A percentile compares a stretch with the other conserved stretches of the same genome.
Evolutionary conservation across 164 flowering plant genomes (phyloP).

Genomic region (Piper betle): DNA sequence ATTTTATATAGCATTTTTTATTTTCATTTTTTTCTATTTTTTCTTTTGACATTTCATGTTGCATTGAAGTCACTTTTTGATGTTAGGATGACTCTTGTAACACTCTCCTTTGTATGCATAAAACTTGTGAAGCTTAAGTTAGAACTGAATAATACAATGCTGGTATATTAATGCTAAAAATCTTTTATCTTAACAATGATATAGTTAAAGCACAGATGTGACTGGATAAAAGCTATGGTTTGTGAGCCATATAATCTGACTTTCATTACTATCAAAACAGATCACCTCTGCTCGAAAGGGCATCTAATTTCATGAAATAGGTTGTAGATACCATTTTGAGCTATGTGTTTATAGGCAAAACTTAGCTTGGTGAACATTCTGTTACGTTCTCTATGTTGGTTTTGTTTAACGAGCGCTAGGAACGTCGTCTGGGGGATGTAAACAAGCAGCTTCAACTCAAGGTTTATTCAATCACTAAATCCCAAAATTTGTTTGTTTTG

Average conservation of each 20-base stretch:
- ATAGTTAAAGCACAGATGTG: no score
- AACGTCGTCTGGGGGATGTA: conserved; percentile 77
- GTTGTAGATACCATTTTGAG: background rate
- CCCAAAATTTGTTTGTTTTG: background rate
- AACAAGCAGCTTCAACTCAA: conserved; percentile 70
- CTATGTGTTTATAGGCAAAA: background rate
- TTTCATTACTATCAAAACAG: background rate
- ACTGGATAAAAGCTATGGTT: background rate
- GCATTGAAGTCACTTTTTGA: no score
- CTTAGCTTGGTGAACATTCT: background rate
- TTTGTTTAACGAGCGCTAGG: conserved; percentile 30
- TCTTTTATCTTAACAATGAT: no score
- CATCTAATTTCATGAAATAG: background rate
- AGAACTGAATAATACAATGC: no score
- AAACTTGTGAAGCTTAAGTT: no score
- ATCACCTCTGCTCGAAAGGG: background rate
- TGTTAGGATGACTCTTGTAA: no score
- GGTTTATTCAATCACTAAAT: conserved; percentile 18
- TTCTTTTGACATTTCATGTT: no score
- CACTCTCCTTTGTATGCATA: no score
- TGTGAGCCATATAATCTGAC: background rate
- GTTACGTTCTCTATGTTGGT: conserved; percentile 1
- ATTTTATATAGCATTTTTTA: no score
- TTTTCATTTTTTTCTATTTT: no score
- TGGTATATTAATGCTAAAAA: no score